Base-by-base conservation (phyloP, 176 grass and related monocot genomes). In the Secale cereale region DNA sequence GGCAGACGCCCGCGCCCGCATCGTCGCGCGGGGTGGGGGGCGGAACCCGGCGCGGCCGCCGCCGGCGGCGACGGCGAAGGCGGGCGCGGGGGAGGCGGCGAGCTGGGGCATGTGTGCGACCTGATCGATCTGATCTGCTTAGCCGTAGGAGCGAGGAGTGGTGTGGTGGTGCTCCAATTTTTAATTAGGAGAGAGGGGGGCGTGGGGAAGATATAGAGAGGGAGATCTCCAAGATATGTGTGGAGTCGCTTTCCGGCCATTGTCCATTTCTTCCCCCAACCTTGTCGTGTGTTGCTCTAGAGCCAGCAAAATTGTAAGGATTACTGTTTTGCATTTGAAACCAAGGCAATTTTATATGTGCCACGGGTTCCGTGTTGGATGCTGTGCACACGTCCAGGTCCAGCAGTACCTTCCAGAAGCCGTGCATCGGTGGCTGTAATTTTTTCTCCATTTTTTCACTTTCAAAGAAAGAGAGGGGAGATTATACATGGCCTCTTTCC, bases 91-190 rank as follows among this genome's bases (percentile, higher is more conserved):
- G 20, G 30, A 36, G 22, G 64, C 40, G 46, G 82, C 76, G 87
- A 88, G 39, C 28, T 76, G 77, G 69, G 70, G 61, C 72, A 69
- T 90, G 62, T 60, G 57, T 45, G 43, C 12, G 37, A 48, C 45
- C 15, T 22, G 40, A 41, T 2, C 40, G 57, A n/a, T 60, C 20
- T 60, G 57, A 60, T 25, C 57, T 25, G 57, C 57, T 59, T 52
- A 12, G 57, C 22, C 20, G 57, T n/a, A 2, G n/a, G 20, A 11
- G 57, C 48, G 2, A 2, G 7, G 48, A 19, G 16, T 19, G 48
- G 48, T 12, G 16, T 19, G 48, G 48, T 12, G 57, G 22, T 11
- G 57, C n/a, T 60, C 3, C 8, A 3, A 4, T 60, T 60, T 59
- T 60, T 60, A 60, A 60, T 56, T 9, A 3, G 52, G 52, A 2